These are phyloP conservation scores for Chalciporus piperatus DNA, from an alignment of 768 basidiomycete genomes.

Conservation along the genomic window DNA sequence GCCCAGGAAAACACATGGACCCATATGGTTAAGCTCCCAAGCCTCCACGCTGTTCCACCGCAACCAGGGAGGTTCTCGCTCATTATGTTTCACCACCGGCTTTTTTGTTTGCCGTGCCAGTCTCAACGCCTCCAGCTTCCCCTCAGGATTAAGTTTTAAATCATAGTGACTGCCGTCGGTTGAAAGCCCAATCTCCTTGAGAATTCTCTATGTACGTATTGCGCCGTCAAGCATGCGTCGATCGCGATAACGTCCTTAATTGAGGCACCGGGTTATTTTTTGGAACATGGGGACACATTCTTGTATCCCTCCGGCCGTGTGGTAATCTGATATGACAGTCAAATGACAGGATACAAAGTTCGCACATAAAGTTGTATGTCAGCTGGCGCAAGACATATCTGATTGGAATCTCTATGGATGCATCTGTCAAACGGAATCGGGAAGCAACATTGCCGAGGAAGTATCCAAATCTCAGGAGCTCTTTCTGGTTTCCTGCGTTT, in stretches of 20 bases:
- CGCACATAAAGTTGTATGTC: constrained; percentile 4
- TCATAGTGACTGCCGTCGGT: constrained; percentile 30
- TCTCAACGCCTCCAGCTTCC: constrained; percentile 7
- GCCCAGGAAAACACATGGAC: constrained; percentile 29
- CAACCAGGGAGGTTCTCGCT: constrained; percentile 10
- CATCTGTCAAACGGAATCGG: not conserved
- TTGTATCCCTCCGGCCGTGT: constrained; percentile 5
- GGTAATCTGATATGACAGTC: constrained; percentile 13
- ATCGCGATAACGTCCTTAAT: constrained; percentile 29
- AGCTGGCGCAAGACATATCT: constrained; percentile 3
- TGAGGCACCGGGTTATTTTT: constrained; percentile 21
- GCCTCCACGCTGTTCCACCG: constrained; percentile 24
- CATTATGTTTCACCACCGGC: constrained; percentile 11
- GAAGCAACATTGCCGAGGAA: not conserved
- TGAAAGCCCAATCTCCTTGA: constrained; percentile 59
- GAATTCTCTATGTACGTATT: constrained; percentile 39
- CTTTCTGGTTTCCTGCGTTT: not conserved
- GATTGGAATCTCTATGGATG: not conserved
- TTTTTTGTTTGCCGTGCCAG: constrained; percentile 7
- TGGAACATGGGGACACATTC: constrained; percentile 6
- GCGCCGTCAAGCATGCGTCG: constrained; percentile 21
- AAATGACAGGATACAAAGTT: constrained; percentile 7
- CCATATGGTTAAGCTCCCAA: constrained; percentile 30
- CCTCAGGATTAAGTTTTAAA: constrained; percentile 15
- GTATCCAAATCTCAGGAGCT: not conserved